Evolutionary conservation across 805 yeast species (phyloP).

Genomic region (Ogataea nitratoaversa): DNA sequence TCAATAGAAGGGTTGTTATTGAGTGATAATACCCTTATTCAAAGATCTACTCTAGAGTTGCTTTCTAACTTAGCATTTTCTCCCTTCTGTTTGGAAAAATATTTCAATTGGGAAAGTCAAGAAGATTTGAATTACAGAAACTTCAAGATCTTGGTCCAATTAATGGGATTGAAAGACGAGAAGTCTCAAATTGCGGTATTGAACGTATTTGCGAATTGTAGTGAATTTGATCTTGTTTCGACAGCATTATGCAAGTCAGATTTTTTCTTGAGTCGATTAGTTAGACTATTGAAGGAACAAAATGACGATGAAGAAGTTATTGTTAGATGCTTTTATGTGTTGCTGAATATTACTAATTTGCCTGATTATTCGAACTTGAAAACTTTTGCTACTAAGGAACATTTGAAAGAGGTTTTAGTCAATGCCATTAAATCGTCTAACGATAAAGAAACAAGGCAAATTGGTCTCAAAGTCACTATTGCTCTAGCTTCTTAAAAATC

Average conservation of each 20-base stretch:
- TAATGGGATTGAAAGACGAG: slow-evolving; percentile 34
- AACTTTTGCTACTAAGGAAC: slow-evolving; percentile 2
- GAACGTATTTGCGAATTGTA: slow-evolving; percentile 30
- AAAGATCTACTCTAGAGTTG: slow-evolving; percentile 44
- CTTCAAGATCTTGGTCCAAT: slow-evolving; percentile 38
- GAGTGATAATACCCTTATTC: slow-evolving; percentile 38
- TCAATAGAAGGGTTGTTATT: slow-evolving; percentile 31
- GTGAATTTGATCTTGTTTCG: slow-evolving; percentile 25
- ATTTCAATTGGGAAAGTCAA: slow-evolving; percentile 49
- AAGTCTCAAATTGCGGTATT: slow-evolving; percentile 35
- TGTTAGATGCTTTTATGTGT: slow-evolving; percentile 21
- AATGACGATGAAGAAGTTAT: slow-evolving; percentile 17
- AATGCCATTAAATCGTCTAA: slow-evolving; percentile 2
- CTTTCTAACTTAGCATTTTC: slow-evolving; percentile 40
- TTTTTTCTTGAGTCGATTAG: slow-evolving; percentile 17
- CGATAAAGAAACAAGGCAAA: slow-evolving; percentile 9
- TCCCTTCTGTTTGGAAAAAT: slow-evolving; percentile 43
- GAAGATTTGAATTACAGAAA: slow-evolving; percentile 33
- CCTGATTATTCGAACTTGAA: slow-evolving; percentile 1
- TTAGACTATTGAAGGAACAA: slow-evolving; percentile 13
- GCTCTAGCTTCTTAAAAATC: neutral
- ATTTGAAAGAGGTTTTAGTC: slow-evolving; percentile 3
- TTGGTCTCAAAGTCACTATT: slow-evolving; percentile 6
- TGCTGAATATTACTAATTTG: slow-evolving; percentile 12
- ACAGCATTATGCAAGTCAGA: slow-evolving; percentile 15